Percentiles rank a stretch among this genome's conserved stretches.
Conservation (phyloP, 228 moss, liverwort and hornwort species). For the Sphagnum fallax region DNA sequence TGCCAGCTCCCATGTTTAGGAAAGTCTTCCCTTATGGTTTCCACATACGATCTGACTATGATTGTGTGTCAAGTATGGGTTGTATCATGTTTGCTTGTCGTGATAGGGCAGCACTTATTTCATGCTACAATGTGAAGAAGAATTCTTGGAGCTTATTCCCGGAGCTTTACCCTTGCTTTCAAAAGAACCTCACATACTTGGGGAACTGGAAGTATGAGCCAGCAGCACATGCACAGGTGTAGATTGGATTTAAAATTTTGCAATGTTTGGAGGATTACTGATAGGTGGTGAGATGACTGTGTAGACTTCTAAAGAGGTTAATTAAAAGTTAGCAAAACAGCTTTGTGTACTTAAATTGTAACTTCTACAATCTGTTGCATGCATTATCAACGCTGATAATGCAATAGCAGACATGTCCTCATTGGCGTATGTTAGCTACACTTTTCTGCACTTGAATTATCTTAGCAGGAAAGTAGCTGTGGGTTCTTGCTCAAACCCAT, state of each 20-base stretch:
- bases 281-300: too few species aligned
- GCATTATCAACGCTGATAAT: too few species aligned
- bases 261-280: too few species aligned
- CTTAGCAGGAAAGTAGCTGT: too few species aligned
- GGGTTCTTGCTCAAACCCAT: too few species aligned
- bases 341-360: too few species aligned
- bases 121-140: constrained; percentile 19
- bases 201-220: constrained; percentile 46
- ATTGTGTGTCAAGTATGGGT: constrained; percentile 7
- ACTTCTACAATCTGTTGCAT: too few species aligned
- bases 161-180: constrained; percentile 10
- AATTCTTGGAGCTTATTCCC: constrained; percentile 24
- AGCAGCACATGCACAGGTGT: constrained; percentile 32
- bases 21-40: constrained; percentile 25
- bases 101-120: constrained; percentile 8
- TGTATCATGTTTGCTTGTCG: constrained; percentile 26
- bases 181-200: constrained; percentile 23
- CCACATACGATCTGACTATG: constrained; percentile 9
- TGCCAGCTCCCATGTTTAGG: constrained; percentile 26
- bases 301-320: too few species aligned
- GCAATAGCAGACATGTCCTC: too few species aligned
- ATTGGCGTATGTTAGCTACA: too few species aligned
- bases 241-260: not conserved
- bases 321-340: too few species aligned
- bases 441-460: too few species aligned